Evolutionary conservation across 2,329 filamentous ascomycete genomes (phyloP), one percentile per base, ranked within the genome.

Genomic region (Cryphonectria naterciae): DNA sequence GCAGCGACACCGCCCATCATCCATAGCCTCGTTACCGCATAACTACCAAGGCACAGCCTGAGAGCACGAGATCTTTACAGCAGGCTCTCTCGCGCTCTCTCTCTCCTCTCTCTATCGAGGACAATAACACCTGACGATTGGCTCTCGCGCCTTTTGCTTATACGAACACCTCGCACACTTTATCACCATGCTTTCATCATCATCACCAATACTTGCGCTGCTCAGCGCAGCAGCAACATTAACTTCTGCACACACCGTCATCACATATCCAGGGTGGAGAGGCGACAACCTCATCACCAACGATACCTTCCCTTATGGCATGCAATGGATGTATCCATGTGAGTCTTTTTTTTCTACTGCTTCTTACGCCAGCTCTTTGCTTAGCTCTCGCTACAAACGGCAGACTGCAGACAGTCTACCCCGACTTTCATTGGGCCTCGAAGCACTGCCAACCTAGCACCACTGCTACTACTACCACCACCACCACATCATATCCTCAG

Each of bases 271-370:
- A 0, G 93, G 92, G 75, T 95, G 92, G 90, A 84, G 94, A 87
- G 94, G 94, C 74, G 91, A 97, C 84, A 97, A 94, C 79, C 88
- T 97, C 73, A 87, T 92, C 78, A 92, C 91, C 60, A 97, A 94
- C 79, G 89, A 88, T 2, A 90, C 87, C 0, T 96, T 89, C 76
- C 94, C 94, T 1, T 97, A 93, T 75, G 95, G 94, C 82, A 95
- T 96, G 93, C 92, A 97, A 84, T 98, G 94, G 94, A 90, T 91
- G 80, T 97, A 97, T 84, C 94, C 95, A 81, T 98, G 94, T 97
- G 85, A 83, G 93, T 84, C 25, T 22, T 22, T 13, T 61, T n/a
- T 17, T n/a, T 39, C 4, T 25, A n/a, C n/a, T n/a, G n/a, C n/a
- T n/a, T n/a, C n/a, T n/a, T n/a, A n/a, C n/a, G n/a, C n/a, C n/a